Base-by-base conservation (phyloP, 495 filamentous ascomycete species). In the Pyrenula massariospora region DNA sequence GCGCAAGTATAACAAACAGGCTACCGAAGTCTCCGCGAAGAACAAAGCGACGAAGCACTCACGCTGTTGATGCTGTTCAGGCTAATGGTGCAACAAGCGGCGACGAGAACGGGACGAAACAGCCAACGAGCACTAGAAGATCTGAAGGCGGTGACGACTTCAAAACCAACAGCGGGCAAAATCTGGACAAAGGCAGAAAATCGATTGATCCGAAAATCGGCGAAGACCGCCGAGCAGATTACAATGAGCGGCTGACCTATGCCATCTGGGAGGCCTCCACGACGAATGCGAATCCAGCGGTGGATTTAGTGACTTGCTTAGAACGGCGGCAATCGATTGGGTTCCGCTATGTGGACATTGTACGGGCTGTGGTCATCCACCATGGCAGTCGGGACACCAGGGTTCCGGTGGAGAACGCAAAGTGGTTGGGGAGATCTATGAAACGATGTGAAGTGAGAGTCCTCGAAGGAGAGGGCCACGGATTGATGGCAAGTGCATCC, bases 331-430 rank as follows among this genome's bases (percentile, higher is more conserved):
- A 94, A 60, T 84, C 88, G 0, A 96, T 99, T 62, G 93, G 93
- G 0, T 99, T 99, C 70, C 83, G 91, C 24, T 99, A 99, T 63
- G 91, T 95, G 19, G 93, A 99, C 65, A 96, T 97, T 60, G 93
- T 84, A 0, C 81, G 90, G 10, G 80, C 86, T 0, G 88, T 96
- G 1, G 86, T 95, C 22, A 95, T 99, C 57, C 92, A 95, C 61
- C 93, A 99, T 62, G 93, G 93, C 12, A 89, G 83, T 64, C 85
- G 85, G 63, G 93, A 99, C 61, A 91, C 86, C 5, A 79, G 93
- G 15, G 93, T 99, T 11, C 93, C 93, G 0, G 85, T 95, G 19
- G 94, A 96, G 47, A 99, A 97, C 67, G 88, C 96, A 22, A 78
- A 84, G 56, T 99, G 93, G 93, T 76, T 99, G 19, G 91, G 89